phyloP scores from a whole-genome alignment of 1,139 yeast species.

The Taphrina flavorubra region DNA sequence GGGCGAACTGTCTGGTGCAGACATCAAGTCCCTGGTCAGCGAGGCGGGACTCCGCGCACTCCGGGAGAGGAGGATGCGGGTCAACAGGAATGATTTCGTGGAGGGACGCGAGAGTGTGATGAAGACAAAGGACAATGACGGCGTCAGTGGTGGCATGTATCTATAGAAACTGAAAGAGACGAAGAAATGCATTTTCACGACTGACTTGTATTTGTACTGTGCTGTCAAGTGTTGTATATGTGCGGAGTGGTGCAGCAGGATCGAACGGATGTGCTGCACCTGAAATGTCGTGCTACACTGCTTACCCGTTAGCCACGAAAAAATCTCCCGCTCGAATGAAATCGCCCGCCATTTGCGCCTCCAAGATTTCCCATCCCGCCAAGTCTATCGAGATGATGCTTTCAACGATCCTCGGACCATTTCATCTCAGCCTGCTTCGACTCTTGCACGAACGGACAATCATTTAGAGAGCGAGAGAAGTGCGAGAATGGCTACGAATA shows the following conservation, averaged over 20 bases:
- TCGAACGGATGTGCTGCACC: conserved; percentile 1
- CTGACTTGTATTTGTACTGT: background rate
- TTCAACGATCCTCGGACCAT: no score
- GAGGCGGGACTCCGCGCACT: conserved; percentile 96
- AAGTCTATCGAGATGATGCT: no score
- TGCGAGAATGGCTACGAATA: conserved; percentile 97
- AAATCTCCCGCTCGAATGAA: conserved; percentile 12
- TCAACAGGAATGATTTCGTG: conserved; percentile 90
- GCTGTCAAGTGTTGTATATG: background rate
- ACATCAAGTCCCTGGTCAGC: conserved; percentile 96
- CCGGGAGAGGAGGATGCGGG: conserved; percentile 98
- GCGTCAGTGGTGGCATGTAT: conserved; percentile 84
- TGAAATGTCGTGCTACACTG: conserved; percentile 25
- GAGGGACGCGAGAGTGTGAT: conserved; percentile 95
- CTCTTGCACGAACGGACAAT: no score
- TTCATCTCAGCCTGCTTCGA: no score
- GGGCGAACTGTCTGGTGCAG: conserved; percentile 97
- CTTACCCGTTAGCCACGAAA: no score
- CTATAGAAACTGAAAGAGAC: conserved; percentile 55
- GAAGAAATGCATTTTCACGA: background rate
- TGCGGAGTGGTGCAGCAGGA: background rate
- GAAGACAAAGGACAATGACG: conserved; percentile 97
- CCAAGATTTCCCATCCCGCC: conserved; percentile 1
- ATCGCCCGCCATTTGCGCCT: conserved; percentile 2
- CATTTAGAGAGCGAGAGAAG: no score